phyloP scores from a whole-genome alignment of 208 protist genomes.

The Trypanosomatidae sp. region DNA sequence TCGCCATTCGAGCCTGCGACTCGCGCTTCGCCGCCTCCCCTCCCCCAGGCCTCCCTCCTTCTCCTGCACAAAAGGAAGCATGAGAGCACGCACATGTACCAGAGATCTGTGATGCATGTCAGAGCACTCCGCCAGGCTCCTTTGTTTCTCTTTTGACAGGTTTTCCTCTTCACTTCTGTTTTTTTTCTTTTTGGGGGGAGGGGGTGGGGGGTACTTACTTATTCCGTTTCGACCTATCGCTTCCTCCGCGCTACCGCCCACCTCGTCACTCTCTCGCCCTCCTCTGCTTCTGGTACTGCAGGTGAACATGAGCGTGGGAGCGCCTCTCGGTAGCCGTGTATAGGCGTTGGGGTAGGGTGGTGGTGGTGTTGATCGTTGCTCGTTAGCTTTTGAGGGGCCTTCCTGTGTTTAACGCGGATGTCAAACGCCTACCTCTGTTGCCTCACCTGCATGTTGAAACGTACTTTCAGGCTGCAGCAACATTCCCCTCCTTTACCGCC shows the following conservation, averaged over 20 bases:
- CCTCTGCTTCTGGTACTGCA: background rate
- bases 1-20: background rate
- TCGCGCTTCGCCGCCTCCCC: background rate
- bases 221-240: background rate
- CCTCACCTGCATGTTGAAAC: background rate
- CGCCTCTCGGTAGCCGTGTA: background rate
- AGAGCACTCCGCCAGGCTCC: background rate
- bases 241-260: background rate
- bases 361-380: background rate
- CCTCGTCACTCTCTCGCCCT: background rate
- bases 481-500: background rate
- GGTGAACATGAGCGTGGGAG: background rate
- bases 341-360: background rate
- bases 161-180: background rate
- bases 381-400: background rate
- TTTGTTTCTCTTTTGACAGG: background rate
- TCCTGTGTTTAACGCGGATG: background rate
- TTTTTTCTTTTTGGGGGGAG: background rate
- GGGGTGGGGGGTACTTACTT: no score
- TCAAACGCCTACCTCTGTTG: background rate
- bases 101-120: background rate
- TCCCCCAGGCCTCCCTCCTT: background rate
- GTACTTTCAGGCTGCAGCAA: background rate
- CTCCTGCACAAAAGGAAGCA: background rate
- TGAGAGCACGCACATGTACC: background rate